Evolutionary conservation across 768 basidiomycete species (phyloP).

Genomic region (Jaapia argillacea): DNA sequence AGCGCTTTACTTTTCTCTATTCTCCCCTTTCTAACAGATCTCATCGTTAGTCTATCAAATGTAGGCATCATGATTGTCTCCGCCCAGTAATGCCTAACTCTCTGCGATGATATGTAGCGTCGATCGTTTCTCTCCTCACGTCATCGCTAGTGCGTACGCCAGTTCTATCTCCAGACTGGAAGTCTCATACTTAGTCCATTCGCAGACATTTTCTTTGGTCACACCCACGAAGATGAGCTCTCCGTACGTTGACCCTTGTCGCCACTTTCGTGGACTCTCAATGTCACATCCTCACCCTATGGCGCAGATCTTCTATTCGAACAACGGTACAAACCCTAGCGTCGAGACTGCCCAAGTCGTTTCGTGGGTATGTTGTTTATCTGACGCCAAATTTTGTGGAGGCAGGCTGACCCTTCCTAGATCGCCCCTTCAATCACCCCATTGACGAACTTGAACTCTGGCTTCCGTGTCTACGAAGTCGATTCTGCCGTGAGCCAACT

Average conservation of each 20-base stretch:
- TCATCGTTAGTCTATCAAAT: slow-evolving; percentile 34
- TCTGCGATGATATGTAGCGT: slow-evolving; percentile 41
- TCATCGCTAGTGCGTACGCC: slow-evolving; percentile 52
- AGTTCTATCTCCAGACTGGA: slow-evolving; percentile 2
- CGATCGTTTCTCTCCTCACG: slow-evolving; percentile 68
- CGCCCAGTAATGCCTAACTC: background rate
- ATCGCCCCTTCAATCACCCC: slow-evolving; percentile 66
- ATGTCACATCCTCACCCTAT: background rate
- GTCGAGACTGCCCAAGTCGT: slow-evolving; percentile 45
- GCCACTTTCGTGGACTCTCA: background rate
- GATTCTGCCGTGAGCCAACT: slow-evolving; percentile 45
- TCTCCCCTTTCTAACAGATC: slow-evolving; percentile 16
- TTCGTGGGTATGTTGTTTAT: slow-evolving; percentile 32
- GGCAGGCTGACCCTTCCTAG: slow-evolving; percentile 21
- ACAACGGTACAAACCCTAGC: slow-evolving; percentile 55
- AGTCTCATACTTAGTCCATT: slow-evolving; percentile 7
- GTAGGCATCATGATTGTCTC: slow-evolving; percentile 15
- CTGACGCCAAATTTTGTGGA: background rate
- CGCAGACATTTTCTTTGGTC: slow-evolving; percentile 67
- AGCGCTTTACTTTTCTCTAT: slow-evolving; percentile 15
- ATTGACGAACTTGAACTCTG: slow-evolving; percentile 63
- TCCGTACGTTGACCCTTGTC: slow-evolving; percentile 27
- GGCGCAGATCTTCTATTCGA: slow-evolving; percentile 55
- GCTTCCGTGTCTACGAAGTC: slow-evolving; percentile 66
- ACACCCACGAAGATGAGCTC: slow-evolving; percentile 67